A percentile compares a stretch with the other conserved stretches of the same genome.
These are phyloP conservation scores for Symbiotaphrina buchneri DNA, from an alignment of 495 filamentous ascomycete genomes.

Conservation along the genomic window DNA sequence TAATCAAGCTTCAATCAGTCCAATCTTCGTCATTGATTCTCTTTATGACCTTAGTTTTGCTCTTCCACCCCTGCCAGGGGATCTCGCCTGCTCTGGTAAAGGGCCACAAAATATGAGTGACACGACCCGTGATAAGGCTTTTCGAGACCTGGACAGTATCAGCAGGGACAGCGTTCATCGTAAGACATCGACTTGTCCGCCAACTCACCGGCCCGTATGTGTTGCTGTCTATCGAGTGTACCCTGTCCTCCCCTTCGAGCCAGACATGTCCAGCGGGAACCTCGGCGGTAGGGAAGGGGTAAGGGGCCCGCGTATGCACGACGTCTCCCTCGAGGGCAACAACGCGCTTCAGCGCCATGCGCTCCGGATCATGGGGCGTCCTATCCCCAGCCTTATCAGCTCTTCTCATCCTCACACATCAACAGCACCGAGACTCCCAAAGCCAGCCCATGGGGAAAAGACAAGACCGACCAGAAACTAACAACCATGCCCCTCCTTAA, in stretches of 20 bases:
- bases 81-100: background rate
- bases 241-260: conserved; percentile 49
- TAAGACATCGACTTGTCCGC: background rate
- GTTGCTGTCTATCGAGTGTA: conserved; percentile 49
- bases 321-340: conserved; percentile 47
- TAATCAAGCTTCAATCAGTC: background rate
- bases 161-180: background rate
- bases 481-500: conserved; percentile 30
- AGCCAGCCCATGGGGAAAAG: background rate
- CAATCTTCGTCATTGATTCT: background rate
- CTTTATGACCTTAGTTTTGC: background rate
- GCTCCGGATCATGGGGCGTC: conserved; percentile 35
- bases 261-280: conserved; percentile 55
- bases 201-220: conserved; percentile 42
- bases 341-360: conserved; percentile 44
- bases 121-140: conserved; percentile 36
- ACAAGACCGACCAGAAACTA: conserved; percentile 20
- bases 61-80: conserved; percentile 1
- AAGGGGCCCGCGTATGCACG: conserved; percentile 36
- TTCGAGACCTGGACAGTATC: conserved; percentile 18
- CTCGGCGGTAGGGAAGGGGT: conserved; percentile 25
- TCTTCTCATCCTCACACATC: background rate
- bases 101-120: conserved; percentile 40
- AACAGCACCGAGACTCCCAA: background rate
- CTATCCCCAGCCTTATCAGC: conserved; percentile 18